Conservation (phyloP, 2,329 filamentous ascomycete genomes). For the Trichoderma breve region DNA sequence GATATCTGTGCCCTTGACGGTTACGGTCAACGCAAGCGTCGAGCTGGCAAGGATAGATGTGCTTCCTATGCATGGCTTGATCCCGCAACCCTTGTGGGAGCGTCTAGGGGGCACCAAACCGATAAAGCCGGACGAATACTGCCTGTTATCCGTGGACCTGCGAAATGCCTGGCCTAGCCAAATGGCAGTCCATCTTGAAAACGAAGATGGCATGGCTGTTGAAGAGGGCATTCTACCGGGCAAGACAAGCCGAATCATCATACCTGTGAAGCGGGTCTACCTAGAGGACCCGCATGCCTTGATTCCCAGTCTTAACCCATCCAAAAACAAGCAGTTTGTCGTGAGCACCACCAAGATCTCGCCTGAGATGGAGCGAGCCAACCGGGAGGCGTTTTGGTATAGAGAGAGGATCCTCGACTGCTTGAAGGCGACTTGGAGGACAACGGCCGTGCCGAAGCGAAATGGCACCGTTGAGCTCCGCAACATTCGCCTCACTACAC, state of each 20-base stretch:
- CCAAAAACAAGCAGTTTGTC: slow-evolving; percentile 87
- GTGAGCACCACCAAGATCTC: slow-evolving; percentile 77
- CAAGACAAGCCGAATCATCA: slow-evolving; percentile 69
- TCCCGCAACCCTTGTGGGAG: slow-evolving; percentile 61
- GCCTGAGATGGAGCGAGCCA: slow-evolving; percentile 73
- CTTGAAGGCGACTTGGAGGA: slow-evolving; percentile 70
- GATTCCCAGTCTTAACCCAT: slow-evolving; percentile 77
- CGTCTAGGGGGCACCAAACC: slow-evolving; percentile 37
- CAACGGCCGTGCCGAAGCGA: slow-evolving; percentile 49
- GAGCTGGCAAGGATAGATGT: slow-evolving; percentile 80
- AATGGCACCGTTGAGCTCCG: slow-evolving; percentile 73
- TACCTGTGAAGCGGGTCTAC: slow-evolving; percentile 74
- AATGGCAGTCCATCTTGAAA: slow-evolving; percentile 63
- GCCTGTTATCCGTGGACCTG: slow-evolving; percentile 77
- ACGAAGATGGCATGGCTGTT: slow-evolving; percentile 48
- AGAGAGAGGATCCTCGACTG: slow-evolving; percentile 74
- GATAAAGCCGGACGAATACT: slow-evolving; percentile 60
- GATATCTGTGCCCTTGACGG: slow-evolving; percentile 73
- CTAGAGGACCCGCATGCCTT: slow-evolving; percentile 72
- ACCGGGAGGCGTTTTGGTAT: slow-evolving; percentile 87
- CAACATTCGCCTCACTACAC: slow-evolving; percentile 66
- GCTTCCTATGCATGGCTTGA: slow-evolving; percentile 65
- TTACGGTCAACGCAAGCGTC: slow-evolving; percentile 90
- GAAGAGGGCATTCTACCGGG: slow-evolving; percentile 62
- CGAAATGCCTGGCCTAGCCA: slow-evolving; percentile 87